phyloP scores from a whole-genome alignment of 305 asterid species.

The Ajuga reptans region DNA sequence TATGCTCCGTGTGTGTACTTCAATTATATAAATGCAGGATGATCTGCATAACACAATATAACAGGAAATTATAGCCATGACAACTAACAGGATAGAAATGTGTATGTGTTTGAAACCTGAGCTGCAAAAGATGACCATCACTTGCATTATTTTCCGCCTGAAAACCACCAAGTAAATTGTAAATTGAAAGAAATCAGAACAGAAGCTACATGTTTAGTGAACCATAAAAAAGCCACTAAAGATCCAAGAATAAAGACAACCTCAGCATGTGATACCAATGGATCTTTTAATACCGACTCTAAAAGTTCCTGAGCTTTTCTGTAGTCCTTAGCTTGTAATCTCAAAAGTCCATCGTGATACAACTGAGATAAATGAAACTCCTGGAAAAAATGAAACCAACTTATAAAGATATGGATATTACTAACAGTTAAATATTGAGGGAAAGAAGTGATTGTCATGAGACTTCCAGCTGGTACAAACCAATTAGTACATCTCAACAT shows the following conservation, averaged over 20 bases:
- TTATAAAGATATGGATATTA: neutral
- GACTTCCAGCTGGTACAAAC: neutral
- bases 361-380: conserved; percentile 84
- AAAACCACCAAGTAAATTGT: conserved; percentile 20
- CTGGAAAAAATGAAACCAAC: conserved; percentile 33
- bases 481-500: conserved; percentile 6
- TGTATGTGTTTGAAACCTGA: conserved; percentile 48
- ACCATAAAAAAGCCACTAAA: no score
- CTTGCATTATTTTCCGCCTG: conserved; percentile 72
- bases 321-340: conserved; percentile 77
- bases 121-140: conserved; percentile 89
- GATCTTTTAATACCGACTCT: conserved; percentile 82
- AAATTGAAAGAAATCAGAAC: conserved; percentile 16
- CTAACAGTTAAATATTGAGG: neutral
- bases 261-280: conserved; percentile 68
- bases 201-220: neutral
- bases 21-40: neutral
- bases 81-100: conserved; percentile 14
- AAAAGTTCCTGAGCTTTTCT: conserved; percentile 75
- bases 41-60: neutral
- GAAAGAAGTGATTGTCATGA: neutral
- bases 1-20: neutral
- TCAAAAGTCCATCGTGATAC: conserved; percentile 86
- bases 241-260: conserved; percentile 29
- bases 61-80: neutral